Evolutionary conservation across 306 rosid genomes (phyloP).

Genomic region (Cicer cuneatum): DNA sequence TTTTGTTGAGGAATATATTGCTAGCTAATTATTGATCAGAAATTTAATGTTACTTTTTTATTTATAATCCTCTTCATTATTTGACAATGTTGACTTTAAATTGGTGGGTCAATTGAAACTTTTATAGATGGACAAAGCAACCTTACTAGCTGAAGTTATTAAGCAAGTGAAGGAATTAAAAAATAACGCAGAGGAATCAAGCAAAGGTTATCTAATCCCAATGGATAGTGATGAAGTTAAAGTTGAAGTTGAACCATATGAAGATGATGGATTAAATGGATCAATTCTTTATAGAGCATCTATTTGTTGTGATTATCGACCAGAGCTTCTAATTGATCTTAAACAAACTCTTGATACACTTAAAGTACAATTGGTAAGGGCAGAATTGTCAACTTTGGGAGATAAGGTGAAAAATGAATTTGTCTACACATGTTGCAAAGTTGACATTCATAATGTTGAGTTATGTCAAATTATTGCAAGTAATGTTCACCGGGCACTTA

Average conservation of each 20-base stretch:
- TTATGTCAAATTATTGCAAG: constrained; percentile 54
- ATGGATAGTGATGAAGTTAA: constrained; percentile 73
- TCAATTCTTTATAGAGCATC: constrained; percentile 63
- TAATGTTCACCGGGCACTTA: constrained; percentile 62
- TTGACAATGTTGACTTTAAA: constrained; percentile 28
- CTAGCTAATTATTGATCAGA: neutral
- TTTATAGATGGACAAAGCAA: constrained; percentile 87
- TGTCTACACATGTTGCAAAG: constrained; percentile 56
- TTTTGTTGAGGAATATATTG: neutral
- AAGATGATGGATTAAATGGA: constrained; percentile 49
- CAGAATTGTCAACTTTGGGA: constrained; percentile 82
- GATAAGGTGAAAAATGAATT: constrained; percentile 65
- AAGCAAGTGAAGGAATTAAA: constrained; percentile 75
- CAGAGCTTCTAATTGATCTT: constrained; percentile 70
- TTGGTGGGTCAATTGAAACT: constrained; percentile 10
- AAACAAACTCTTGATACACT: constrained; percentile 70
- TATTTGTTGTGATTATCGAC: constrained; percentile 66
- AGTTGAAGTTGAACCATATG: constrained; percentile 57
- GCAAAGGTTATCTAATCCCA: constrained; percentile 72
- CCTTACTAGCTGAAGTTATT: constrained; percentile 74
- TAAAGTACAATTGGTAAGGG: constrained; percentile 57
- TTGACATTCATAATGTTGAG: constrained; percentile 41
- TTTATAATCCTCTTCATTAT: constrained; percentile 9
- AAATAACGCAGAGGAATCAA: constrained; percentile 69
- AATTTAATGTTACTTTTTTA: constrained; percentile 18